Conservation (phyloP, 2,329 filamentous ascomycete species). For the Botrytis byssoidea region DNA sequence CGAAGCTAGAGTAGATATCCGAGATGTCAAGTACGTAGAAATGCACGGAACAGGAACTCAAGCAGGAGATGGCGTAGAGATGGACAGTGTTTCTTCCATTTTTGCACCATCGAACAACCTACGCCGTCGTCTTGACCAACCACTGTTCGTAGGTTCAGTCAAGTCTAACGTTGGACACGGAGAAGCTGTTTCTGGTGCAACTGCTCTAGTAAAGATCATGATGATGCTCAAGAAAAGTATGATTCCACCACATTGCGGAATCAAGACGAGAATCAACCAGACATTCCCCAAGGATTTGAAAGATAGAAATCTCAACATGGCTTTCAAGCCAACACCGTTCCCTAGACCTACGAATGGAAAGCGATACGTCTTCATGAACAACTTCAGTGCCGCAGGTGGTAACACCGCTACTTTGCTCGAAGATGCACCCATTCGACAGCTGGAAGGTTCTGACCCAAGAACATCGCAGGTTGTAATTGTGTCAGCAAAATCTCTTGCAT, state of each 20-base stretch:
- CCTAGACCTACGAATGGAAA: slow-evolving; percentile 40
- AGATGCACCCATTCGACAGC: slow-evolving; percentile 25
- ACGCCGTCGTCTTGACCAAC: slow-evolving; percentile 23
- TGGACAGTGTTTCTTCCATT: slow-evolving; percentile 20
- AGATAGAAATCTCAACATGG: slow-evolving; percentile 37
- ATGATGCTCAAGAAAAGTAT: slow-evolving; percentile 33
- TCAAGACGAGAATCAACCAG: slow-evolving; percentile 38
- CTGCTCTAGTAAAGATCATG: slow-evolving; percentile 35
- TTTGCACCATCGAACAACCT: slow-evolving; percentile 31
- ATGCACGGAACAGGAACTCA: slow-evolving; percentile 25
- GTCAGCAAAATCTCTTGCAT: slow-evolving; percentile 19
- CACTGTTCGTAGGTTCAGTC: slow-evolving; percentile 20
- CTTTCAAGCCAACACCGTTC: slow-evolving; percentile 26
- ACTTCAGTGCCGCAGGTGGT: slow-evolving; percentile 44
- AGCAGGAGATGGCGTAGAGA: slow-evolving; percentile 23
- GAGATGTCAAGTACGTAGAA: slow-evolving; percentile 24
- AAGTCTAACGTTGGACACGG: slow-evolving; percentile 23
- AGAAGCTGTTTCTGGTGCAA: slow-evolving; percentile 29
- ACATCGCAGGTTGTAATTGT: slow-evolving; percentile 21
- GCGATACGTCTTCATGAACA: slow-evolving; percentile 47
- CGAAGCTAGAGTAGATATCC: slow-evolving; percentile 19
- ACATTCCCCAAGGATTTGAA: slow-evolving; percentile 38
- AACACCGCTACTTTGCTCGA: slow-evolving; percentile 30
- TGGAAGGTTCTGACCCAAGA: slow-evolving; percentile 12
- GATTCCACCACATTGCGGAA: slow-evolving; percentile 33